Conservation (phyloP, 2,329 filamentous ascomycete genomes). For the Sarocladium brachiariae region DNA sequence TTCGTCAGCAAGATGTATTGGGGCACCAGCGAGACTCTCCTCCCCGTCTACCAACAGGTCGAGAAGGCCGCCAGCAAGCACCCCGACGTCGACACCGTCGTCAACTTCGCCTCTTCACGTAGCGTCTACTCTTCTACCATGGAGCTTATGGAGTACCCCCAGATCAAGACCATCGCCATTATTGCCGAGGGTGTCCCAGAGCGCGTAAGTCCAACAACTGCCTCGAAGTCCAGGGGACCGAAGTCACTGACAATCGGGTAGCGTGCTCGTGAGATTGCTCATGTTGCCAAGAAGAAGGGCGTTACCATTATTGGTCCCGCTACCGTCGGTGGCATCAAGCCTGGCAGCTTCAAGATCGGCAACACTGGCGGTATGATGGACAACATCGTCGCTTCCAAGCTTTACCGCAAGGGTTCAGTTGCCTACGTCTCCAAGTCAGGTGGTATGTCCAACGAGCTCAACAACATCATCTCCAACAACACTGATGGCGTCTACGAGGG, state of each 20-base stretch:
- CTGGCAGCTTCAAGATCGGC: conserved; percentile 98
- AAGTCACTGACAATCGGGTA: conserved; percentile 28
- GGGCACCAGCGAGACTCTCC: conserved; percentile 97
- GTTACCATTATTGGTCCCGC: conserved; percentile 98
- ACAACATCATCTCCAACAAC: conserved; percentile 97
- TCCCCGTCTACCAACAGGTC: conserved; percentile 95
- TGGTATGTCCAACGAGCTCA: conserved; percentile 99
- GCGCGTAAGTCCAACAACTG: conserved; percentile 58
- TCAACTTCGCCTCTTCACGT: conserved; percentile 99
- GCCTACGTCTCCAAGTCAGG: conserved; percentile 99
- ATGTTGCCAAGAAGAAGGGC: conserved; percentile 96
- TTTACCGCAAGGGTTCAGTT: conserved; percentile 98
- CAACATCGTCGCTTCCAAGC: conserved; percentile 99
- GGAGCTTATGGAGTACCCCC: conserved; percentile 94
- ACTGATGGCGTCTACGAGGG: conserved; percentile 99
- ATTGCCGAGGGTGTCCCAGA: conserved; percentile 99
- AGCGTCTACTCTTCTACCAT: conserved; percentile 98
- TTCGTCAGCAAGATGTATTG: conserved; percentile 99
- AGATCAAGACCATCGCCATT: conserved; percentile 98
- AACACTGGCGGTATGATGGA: conserved; percentile 99
- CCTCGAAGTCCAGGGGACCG: neutral
- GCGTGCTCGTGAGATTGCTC: conserved; percentile 96
- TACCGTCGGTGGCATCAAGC: conserved; percentile 98
- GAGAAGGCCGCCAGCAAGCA: conserved; percentile 94
- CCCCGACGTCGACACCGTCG: conserved; percentile 91